These are phyloP conservation scores for Kingdonia uniflora DNA, from an alignment of 164 flowering plant species.

Conservation along the genomic window DNA sequence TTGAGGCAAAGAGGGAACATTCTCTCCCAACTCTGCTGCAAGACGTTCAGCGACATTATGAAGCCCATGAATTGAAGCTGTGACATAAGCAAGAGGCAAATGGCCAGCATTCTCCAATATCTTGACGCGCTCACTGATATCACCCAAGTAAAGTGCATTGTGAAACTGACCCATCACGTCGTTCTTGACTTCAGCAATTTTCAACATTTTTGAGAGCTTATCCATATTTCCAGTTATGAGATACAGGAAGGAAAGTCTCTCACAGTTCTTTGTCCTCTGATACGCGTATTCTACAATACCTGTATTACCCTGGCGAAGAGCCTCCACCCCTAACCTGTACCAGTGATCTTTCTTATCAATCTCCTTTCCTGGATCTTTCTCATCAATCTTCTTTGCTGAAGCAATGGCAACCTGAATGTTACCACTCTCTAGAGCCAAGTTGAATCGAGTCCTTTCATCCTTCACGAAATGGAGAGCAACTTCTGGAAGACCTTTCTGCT, in stretches of 20 bases:
- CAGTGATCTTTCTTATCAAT: slow-evolving; percentile 85
- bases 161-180: slow-evolving; percentile 96
- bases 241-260: slow-evolving; percentile 77
- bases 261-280: slow-evolving; percentile 88
- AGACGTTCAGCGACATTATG: slow-evolving; percentile 56
- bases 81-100: slow-evolving; percentile 81
- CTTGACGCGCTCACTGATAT: slow-evolving; percentile 69
- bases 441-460: slow-evolving; percentile 76
- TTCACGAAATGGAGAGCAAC: slow-evolving; percentile 89
- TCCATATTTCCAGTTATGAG: slow-evolving; percentile 78
- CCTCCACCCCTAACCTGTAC: slow-evolving; percentile 87
- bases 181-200: slow-evolving; percentile 78
- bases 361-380: slow-evolving; percentile 77
- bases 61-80: slow-evolving; percentile 73
- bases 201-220: slow-evolving; percentile 83
- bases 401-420: slow-evolving; percentile 82
- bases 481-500: slow-evolving; percentile 90
- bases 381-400: slow-evolving; percentile 77
- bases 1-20: slow-evolving; percentile 50
- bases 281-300: slow-evolving; percentile 89
- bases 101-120: slow-evolving; percentile 77
- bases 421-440: slow-evolving; percentile 84
- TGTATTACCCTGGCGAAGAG: slow-evolving; percentile 90
- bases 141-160: slow-evolving; percentile 83
- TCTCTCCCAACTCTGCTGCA: slow-evolving; percentile 57